These are phyloP conservation scores for Ganoderma sinense DNA, from an alignment of 1,284 basidiomycete species.

Conservation along the genomic window DNA sequence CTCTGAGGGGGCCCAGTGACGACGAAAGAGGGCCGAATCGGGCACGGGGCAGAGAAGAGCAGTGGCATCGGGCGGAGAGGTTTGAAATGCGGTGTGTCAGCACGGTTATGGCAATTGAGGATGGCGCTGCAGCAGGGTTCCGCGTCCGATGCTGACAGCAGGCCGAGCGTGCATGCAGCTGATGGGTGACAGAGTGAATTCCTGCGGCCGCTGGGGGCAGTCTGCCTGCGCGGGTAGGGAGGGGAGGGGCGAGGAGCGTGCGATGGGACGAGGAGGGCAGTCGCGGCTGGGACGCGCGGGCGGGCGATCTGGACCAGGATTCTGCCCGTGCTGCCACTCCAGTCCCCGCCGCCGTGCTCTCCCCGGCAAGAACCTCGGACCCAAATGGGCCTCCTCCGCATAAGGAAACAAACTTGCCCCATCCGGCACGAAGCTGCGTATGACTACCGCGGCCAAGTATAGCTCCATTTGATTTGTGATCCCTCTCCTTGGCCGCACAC, in stretches of 20 bases:
- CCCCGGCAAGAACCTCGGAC: slow-evolving; percentile 22
- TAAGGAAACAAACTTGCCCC: slow-evolving; percentile 28
- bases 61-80: slow-evolving; percentile 2
- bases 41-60: slow-evolving; percentile 11
- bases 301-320: slow-evolving; percentile 12
- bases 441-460: slow-evolving; percentile 31
- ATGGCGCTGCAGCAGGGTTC: not conserved
- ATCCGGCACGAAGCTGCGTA: slow-evolving; percentile 25
- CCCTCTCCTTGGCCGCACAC: slow-evolving; percentile 20
- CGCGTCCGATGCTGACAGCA: slow-evolving; percentile 16
- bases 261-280: slow-evolving; percentile 11
- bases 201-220: slow-evolving; percentile 5
- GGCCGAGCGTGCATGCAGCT: slow-evolving; percentile 1
- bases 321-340: slow-evolving; percentile 16
- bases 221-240: not conserved
- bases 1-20: not conserved
- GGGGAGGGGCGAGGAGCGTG: not conserved
- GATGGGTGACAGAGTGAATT: slow-evolving; percentile 15
- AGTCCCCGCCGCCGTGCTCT: slow-evolving; percentile 4
- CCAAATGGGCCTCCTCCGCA: slow-evolving; percentile 23
- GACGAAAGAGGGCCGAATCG: slow-evolving; percentile 13
- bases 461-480: slow-evolving; percentile 29
- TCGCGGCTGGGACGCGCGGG: not conserved
- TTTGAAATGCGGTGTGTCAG: slow-evolving; percentile 13
- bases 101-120: slow-evolving; percentile 13